A percentile compares a stretch with the other conserved stretches of the same genome.
Conservation (phyloP, 305 asterid genomes). For the Andrographis paniculata region DNA sequence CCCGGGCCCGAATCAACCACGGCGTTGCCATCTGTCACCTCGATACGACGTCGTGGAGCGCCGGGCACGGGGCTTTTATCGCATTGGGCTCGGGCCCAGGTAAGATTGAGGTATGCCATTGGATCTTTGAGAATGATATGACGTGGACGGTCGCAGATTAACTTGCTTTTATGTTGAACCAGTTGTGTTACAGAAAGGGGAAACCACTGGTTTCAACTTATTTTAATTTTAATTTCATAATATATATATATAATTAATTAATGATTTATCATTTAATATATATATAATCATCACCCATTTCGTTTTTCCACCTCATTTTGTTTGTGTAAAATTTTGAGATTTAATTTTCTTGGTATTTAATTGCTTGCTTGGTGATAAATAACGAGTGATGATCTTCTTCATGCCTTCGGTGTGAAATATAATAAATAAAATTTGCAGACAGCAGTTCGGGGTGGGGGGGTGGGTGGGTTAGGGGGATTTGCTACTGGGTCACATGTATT, state of each 20-base stretch:
- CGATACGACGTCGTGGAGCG: constrained; percentile 70
- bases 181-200: constrained; percentile 37
- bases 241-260: too few species aligned
- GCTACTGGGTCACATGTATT: background rate
- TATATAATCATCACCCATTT: too few species aligned
- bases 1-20: constrained; percentile 42
- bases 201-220: constrained; percentile 41
- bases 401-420: too few species aligned
- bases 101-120: constrained; percentile 75
- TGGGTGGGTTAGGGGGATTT: background rate
- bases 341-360: too few species aligned
- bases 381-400: too few species aligned
- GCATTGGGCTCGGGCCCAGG: constrained; percentile 72
- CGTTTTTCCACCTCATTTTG: too few species aligned
- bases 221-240: background rate
- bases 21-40: constrained; percentile 76
- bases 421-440: too few species aligned
- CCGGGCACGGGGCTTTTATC: constrained; percentile 64
- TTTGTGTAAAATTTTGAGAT: too few species aligned
- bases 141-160: constrained; percentile 57
- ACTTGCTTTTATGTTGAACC: constrained; percentile 21
- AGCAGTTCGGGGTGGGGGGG: background rate
- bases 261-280: too few species aligned
- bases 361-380: too few species aligned
- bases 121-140: constrained; percentile 84